Base-by-base conservation (phyloP, 441 rosid species). In the Theobroma grandiflorum region DNA sequence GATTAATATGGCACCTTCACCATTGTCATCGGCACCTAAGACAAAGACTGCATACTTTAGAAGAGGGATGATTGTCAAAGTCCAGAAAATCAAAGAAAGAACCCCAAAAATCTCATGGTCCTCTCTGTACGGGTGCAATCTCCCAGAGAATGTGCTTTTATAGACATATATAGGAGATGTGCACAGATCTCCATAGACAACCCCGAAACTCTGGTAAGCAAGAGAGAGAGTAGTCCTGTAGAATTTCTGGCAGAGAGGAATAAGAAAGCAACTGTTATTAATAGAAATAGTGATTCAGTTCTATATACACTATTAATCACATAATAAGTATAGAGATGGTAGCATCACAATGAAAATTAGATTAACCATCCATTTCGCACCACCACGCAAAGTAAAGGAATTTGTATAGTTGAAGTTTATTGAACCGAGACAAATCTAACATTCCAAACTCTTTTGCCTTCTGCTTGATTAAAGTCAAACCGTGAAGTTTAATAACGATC, bases 161-260 rank as follows among this genome's bases (percentile, higher is more conserved):
- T 74, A 71, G 69, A 82, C 82, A 75, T 84, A 86, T 33, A 84
- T 75, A 1, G 87, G 87, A 6, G 87, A 84, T 12, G 77, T 84
- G 65, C 84, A 77, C 6, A 84, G n/a, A 74, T 86, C 87, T 2
- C 89, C 89, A 62, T 80, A 86, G 33, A 86, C 89, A 65, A 86
- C 79, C 7, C 89, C 87, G 53, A 86, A 80, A 76, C 89, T 86
- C 79, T 86, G 89, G 61, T 77, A 76, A 52, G 82, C 81, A 37
- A 86, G 62, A 61, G 47, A 65, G 2, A 83, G 57, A 72, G 83
- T 77, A 49, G 76, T 69, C 45, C 78, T 83, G 63, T 45, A 83
- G 43, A 47, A 50, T 66, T 67, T 74, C 86, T 84, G 79, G 71
- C 45, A 47, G 31, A 2, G 33, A 15, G 22, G 70, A 65, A 16